Conservation (phyloP, 2,329 filamentous ascomycete genomes). For the Trichoderma sp. region DNA sequence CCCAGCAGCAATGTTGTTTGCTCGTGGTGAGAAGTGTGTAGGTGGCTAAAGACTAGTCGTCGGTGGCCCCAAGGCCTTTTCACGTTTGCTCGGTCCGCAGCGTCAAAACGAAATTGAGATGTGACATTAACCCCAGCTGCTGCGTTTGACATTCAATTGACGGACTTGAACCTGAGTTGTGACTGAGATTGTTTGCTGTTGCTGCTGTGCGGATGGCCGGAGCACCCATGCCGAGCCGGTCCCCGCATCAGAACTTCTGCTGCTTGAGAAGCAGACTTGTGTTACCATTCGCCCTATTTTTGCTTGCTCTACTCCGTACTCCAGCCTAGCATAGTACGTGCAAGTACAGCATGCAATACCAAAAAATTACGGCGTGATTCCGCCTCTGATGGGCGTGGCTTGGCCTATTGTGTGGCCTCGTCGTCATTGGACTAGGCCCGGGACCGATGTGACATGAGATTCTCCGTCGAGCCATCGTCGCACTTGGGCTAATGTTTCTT, state of each 20-base stretch:
- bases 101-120: background rate
- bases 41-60: background rate
- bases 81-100: background rate
- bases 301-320: background rate
- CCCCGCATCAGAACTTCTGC: background rate
- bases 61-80: background rate
- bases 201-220: background rate
- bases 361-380: background rate
- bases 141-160: background rate
- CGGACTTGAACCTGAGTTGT: background rate
- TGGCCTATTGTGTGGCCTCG: background rate
- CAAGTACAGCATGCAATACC: background rate
- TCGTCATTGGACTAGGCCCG: slow-evolving; percentile 7
- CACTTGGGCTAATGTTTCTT: background rate
- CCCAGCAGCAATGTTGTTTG: background rate
- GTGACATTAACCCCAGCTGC: background rate
- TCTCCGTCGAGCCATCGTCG: background rate
- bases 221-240: background rate
- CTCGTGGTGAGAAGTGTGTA: background rate
- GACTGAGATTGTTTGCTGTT: background rate
- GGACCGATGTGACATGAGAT: background rate
- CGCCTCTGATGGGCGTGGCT: slow-evolving; percentile 11
- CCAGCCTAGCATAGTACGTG: background rate
- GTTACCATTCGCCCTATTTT: background rate
- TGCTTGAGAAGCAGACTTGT: background rate